These are phyloP conservation scores for Globisporangium iwayamae DNA, from an alignment of 352 stramenopile species.

Conservation along the genomic window DNA sequence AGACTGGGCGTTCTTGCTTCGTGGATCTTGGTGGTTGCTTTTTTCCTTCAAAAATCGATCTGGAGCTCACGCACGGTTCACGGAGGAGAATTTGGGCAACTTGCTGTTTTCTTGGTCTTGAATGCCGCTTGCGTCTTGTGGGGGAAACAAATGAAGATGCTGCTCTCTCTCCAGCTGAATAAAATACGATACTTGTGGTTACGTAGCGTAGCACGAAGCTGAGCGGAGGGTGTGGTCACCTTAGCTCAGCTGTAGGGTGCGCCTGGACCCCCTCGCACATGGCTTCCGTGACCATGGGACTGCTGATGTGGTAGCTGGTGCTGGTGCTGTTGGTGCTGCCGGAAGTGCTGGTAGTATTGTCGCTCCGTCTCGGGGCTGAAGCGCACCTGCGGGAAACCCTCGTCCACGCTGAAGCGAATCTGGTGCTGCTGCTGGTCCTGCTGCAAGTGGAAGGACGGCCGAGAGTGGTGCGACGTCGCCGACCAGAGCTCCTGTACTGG, in stretches of 20 bases:
- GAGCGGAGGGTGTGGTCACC: not conserved
- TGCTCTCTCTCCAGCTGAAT: constrained; percentile 6
- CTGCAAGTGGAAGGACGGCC: constrained; percentile 4
- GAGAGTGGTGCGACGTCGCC: not conserved
- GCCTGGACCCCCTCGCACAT: not conserved
- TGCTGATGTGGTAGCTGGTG: not conserved
- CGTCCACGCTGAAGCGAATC: constrained; percentile 8
- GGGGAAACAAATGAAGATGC: not conserved
- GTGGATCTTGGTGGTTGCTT: not conserved
- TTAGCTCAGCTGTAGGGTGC: constrained; percentile 10
- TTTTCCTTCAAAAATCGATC: not conserved
- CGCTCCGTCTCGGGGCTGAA: constrained; percentile 12
- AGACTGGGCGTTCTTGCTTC: not conserved
- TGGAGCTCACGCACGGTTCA: no score
- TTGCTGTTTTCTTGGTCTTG: no score
- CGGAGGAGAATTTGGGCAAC: no score
- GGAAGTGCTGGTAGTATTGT: constrained; percentile 7
- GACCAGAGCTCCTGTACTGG: constrained; percentile 5
- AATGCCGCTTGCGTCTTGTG: not conserved
- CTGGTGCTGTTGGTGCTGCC: constrained; percentile 7
- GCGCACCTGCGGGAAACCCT: not conserved
- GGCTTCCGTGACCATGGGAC: not conserved
- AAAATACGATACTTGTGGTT: not conserved
- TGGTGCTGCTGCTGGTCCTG: constrained; percentile 1
- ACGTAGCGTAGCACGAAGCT: not conserved